A percentile compares a stretch with the other conserved stretches of the same genome.
phyloP scores from a whole-genome alignment of 768 basidiomycete species.

The Tubosaeta sp. region DNA sequence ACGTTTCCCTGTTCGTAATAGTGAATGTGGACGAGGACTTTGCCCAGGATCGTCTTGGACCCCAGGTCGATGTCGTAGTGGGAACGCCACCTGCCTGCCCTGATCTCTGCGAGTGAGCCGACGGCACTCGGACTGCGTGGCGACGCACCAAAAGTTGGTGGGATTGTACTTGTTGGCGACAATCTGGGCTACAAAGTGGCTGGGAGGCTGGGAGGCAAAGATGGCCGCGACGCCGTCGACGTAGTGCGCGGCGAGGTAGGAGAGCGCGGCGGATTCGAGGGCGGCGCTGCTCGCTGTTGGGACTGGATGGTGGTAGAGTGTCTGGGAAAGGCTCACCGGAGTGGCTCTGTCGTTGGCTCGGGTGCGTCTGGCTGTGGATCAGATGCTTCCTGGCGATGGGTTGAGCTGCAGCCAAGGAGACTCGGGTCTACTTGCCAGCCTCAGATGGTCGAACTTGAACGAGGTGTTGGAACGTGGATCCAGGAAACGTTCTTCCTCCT shows the following conservation, averaged over 20 bases:
- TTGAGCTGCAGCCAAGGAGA: neutral
- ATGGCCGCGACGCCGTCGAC: conserved; percentile 72
- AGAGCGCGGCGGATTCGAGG: conserved; percentile 60
- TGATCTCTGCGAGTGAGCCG: conserved; percentile 25
- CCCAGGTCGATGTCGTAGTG: conserved; percentile 71
- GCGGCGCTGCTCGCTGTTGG: conserved; percentile 45
- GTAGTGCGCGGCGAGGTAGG: conserved; percentile 80
- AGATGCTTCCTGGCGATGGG: conserved; percentile 60
- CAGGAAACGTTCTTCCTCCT: conserved; percentile 65
- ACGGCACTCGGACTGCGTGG: neutral
- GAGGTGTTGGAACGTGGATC: conserved; percentile 77
- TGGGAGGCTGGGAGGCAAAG: conserved; percentile 50
- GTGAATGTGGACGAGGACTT: conserved; percentile 81
- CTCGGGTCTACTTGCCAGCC: conserved; percentile 51
- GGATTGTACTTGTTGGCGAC: conserved; percentile 98
- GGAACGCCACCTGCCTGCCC: conserved; percentile 96
- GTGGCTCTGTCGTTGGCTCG: conserved; percentile 62
- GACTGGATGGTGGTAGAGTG: neutral
- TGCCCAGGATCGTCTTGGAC: conserved; percentile 60
- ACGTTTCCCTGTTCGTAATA: conserved; percentile 99
- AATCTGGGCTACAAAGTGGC: conserved; percentile 65
- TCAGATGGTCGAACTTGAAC: conserved; percentile 84
- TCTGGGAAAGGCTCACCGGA: conserved; percentile 52
- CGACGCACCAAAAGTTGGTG: conserved; percentile 76
- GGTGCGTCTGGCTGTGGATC: conserved; percentile 63